Base-by-base conservation (phyloP, 345 rosid genomes). In the Moricandia arvensis region DNA sequence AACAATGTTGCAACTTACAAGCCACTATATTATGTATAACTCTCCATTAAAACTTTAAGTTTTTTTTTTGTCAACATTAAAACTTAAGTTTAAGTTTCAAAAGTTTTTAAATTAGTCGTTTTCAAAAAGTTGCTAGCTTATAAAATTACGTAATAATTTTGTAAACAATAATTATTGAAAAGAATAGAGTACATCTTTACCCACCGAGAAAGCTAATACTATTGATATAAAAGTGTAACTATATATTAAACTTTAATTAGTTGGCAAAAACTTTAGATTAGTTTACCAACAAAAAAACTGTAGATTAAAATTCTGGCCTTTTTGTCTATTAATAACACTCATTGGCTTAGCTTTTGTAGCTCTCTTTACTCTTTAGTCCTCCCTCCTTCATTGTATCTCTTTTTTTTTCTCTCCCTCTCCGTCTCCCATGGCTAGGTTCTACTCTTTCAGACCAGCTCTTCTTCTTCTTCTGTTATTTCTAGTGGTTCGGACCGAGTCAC, bases 391-490 rank as follows among this genome's bases (percentile, higher is more conserved):
- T 26, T 27, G 33, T 11, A 5, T 54, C 63, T 51, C 18, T 34
- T 2, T 71, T 7, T 13, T 16, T 27, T n/a, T n/a, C n/a, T n/a
- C n/a, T 57, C 34, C 24, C n/a, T 27, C 1, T 8, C 67, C 24
- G 27, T 8, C 66, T 35, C 41, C 74, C 51, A 85, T 85, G 91
- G 83, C 82, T 11, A 45, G 70, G 72, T 75, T 9, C 29, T 31
- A 6, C 24, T 33, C 16, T 18, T 55, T 47, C 66, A 43, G 63
- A 51, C 69, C 76, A 29, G 78, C 67, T 78, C 60, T 83, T 18
- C 41, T 86, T 27, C 67, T 87, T 30, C 69, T 87, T 6, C 53
- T 87, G 15, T 47, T 82, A 30, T 82, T 18, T n/a, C 70, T 84
- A 9, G 34, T 82, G 33, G 72, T 73, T 71, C 68, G 45, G 3